Conservation (phyloP, 148 eudicot genomes). For the Nepenthes mirabilis region DNA sequence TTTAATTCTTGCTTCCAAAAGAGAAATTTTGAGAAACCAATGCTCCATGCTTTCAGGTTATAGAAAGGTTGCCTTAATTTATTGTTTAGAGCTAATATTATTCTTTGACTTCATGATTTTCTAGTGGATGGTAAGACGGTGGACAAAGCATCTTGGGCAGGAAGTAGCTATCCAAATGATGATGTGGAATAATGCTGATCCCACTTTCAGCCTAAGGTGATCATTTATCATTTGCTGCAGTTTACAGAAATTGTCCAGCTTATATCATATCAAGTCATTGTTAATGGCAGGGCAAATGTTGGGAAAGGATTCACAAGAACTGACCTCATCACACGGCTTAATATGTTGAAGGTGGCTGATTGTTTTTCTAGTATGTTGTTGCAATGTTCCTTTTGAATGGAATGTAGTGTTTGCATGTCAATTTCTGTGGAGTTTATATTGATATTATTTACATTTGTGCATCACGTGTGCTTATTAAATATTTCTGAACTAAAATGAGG, state of each 20-base stretch:
- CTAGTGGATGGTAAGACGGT: slow-evolving; percentile 97
- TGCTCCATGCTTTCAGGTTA: no score
- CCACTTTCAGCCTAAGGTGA: slow-evolving; percentile 79
- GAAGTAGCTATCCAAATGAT: slow-evolving; percentile 75
- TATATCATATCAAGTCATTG: slow-evolving; percentile 5
- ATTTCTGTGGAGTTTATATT: no score
- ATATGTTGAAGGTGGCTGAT: slow-evolving; percentile 40
- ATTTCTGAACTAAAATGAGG: no score
- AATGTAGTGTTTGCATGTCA: no score
- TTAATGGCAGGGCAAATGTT: slow-evolving; percentile 55
- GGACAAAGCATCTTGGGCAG: slow-evolving; percentile 66
- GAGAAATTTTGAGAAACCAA: no score
- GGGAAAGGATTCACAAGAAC: slow-evolving; percentile 64
- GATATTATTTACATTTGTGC: no score
- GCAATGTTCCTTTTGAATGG: neutral
- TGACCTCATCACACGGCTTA: slow-evolving; percentile 51
- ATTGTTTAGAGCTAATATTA: neutral
- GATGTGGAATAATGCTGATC: slow-evolving; percentile 86
- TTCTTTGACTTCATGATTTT: slow-evolving; percentile 4
- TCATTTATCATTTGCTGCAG: slow-evolving; percentile 2
- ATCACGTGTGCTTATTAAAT: no score
- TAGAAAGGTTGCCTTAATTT: no score
- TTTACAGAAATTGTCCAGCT: neutral
- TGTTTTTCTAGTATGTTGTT: neutral
- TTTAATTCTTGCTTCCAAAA: no score